A percentile compares a stretch with the other conserved stretches of the same genome.
These are phyloP conservation scores for Hygrophila difformis DNA, from an alignment of 257 asterid genomes.

Conservation along the genomic window DNA sequence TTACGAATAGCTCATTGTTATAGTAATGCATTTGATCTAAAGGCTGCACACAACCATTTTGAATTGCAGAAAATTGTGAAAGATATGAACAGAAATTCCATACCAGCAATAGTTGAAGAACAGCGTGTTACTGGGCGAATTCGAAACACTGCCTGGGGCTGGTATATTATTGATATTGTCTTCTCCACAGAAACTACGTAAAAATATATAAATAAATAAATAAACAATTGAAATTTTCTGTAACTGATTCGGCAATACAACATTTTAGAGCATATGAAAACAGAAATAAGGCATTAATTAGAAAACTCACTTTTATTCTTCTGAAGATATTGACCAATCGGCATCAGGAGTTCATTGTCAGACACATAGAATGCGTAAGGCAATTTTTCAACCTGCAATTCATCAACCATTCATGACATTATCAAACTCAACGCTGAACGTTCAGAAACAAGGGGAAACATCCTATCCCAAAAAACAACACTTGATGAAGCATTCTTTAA, in stretches of 20 bases:
- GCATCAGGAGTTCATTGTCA: slow-evolving; percentile 75
- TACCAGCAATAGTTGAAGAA: slow-evolving; percentile 94
- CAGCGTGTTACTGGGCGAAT: slow-evolving; percentile 94
- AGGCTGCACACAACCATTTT: neutral
- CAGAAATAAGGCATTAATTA: neutral
- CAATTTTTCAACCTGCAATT: slow-evolving; percentile 68
- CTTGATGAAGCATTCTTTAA: no score
- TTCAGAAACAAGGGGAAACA: neutral
- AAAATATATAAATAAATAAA: slow-evolving; percentile 9
- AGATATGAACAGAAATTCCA: slow-evolving; percentile 3
- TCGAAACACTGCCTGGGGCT: slow-evolving; percentile 94
- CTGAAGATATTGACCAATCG: slow-evolving; percentile 64
- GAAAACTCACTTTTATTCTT: slow-evolving; percentile 56
- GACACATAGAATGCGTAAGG: slow-evolving; percentile 86
- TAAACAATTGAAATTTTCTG: slow-evolving; percentile 8
- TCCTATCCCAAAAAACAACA: neutral
- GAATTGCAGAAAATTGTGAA: slow-evolving; percentile 2
- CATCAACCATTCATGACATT: slow-evolving; percentile 11
- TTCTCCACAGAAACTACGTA: slow-evolving; percentile 91
- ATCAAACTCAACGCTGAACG: slow-evolving; percentile 4
- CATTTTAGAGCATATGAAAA: neutral
- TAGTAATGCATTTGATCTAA: no score
- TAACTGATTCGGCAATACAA: no score
- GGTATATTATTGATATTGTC: slow-evolving; percentile 76
- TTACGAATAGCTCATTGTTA: no score